Evolutionary conservation across 345 rosid genomes (phyloP).

Genomic region (Eucalyptus viminalis): DNA sequence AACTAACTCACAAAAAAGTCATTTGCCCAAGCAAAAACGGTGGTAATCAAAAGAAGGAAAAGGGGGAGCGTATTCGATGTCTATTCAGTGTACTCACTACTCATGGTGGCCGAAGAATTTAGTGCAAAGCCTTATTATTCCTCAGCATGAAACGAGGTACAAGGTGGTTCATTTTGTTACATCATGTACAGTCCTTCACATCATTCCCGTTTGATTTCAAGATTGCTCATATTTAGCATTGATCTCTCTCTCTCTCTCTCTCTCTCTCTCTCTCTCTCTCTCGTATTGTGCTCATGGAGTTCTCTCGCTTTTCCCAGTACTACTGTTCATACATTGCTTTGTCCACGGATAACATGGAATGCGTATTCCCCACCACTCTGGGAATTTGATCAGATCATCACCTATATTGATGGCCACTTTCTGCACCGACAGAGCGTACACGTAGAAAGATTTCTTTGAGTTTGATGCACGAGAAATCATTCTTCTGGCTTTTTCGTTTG

Average conservation of each 20-base stretch:
- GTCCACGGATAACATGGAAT: slow-evolving; percentile 22
- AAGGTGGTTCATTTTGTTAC: background rate
- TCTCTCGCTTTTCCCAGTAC: background rate
- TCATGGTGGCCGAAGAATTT: background rate
- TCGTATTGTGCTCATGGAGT: background rate
- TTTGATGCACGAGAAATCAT: background rate
- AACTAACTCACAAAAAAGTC: background rate
- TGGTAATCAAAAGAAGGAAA: background rate
- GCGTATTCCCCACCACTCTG: slow-evolving; percentile 18
- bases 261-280: background rate
- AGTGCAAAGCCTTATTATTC: background rate
- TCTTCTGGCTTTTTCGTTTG: background rate
- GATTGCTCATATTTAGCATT: background rate
- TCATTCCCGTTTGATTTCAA: background rate
- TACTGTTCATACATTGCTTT: slow-evolving; percentile 20
- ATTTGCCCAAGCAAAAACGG: background rate
- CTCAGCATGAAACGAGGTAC: background rate
- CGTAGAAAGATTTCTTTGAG: background rate
- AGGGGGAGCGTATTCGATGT: background rate
- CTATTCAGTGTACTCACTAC: background rate
- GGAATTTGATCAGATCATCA: background rate
- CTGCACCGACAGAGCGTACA: background rate
- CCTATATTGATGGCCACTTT: background rate
- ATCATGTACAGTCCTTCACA: background rate
- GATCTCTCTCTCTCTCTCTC: background rate